Percentiles rank a stretch among this genome's conserved stretches.
Conservation (phyloP, 305 asterid genomes). For the Euphrasia arctica region DNA sequence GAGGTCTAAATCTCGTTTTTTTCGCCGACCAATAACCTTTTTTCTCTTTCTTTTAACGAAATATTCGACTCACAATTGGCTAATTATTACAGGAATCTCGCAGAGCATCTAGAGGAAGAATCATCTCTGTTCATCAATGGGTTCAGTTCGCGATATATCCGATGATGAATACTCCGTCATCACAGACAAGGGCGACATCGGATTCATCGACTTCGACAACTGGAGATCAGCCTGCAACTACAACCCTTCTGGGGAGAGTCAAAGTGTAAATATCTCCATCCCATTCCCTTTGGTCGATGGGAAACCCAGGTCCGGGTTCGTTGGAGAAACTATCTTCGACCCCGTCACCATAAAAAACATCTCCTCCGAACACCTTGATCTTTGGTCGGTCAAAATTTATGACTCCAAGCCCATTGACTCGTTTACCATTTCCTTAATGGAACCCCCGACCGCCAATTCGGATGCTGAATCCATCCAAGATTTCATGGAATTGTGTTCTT, state of each 20-base stretch:
- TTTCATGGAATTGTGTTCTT: constrained; percentile 53
- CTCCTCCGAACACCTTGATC: constrained; percentile 43
- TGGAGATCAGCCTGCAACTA: constrained; percentile 52
- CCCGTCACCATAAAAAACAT: constrained; percentile 58
- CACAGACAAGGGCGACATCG: constrained; percentile 80
- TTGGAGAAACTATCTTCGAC: constrained; percentile 59
- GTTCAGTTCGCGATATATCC: constrained; percentile 38
- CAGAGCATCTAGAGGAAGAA: constrained; percentile 29
- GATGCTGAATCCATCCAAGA: constrained; percentile 45
- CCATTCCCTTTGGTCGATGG: constrained; percentile 64
- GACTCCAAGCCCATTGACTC: constrained; percentile 80
- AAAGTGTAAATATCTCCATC: constrained; percentile 50
- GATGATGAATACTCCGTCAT: constrained; percentile 78
- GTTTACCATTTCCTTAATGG: constrained; percentile 69
- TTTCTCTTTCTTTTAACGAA: too few species aligned
- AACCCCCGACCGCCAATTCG: constrained; percentile 73
- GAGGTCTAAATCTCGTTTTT: too few species aligned
- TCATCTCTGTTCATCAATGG: constrained; percentile 36
- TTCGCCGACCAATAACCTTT: too few species aligned
- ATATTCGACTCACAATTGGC: too few species aligned
- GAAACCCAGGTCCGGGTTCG: constrained; percentile 65
- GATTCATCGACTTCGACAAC: constrained; percentile 64
- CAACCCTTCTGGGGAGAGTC: constrained; percentile 64
- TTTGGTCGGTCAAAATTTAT: constrained; percentile 79
- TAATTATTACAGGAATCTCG: constrained; percentile 16